Percentiles rank a stretch among this genome's conserved stretches.
phyloP scores from a whole-genome alignment of 768 basidiomycete genomes.

The Tricholoma terreum region DNA sequence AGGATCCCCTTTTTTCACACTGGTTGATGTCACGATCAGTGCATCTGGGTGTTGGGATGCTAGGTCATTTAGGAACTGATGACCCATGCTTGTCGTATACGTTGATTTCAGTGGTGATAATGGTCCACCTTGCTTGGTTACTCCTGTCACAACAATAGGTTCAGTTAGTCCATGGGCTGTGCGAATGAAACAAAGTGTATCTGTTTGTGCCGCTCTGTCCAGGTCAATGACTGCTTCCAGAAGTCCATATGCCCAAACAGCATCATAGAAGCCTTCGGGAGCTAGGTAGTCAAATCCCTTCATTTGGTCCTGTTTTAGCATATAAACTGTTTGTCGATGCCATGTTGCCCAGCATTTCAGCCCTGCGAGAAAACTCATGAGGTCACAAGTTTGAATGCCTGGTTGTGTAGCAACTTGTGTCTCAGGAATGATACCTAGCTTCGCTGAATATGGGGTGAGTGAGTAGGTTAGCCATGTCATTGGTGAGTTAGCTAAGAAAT shows the following conservation, averaged over 20 bases:
- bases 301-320: conserved; percentile 1
- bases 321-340: background rate
- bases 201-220: conserved; percentile 3
- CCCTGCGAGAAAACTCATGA: conserved; percentile 4
- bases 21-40: conserved; percentile 2
- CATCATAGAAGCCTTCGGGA: conserved; percentile 4
- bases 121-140: background rate
- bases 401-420: conserved; percentile 7
- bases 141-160: background rate
- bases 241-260: too few species aligned
- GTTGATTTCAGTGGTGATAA: background rate
- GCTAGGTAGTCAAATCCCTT: conserved; percentile 2
- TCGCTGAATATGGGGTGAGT: background rate
- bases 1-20: too few species aligned
- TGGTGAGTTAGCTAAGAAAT: conserved; percentile 15
- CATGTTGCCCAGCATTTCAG: conserved; percentile 7
- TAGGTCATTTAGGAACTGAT: conserved; percentile 14
- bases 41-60: background rate
- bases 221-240: too few species aligned
- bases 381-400: conserved; percentile 2
- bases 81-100: background rate
- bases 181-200: background rate
- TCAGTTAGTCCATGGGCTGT: background rate
- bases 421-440: conserved; percentile 6
- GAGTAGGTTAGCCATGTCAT: conserved; percentile 15